Evolutionary conservation across 2,329 filamentous ascomycete genomes (phyloP).

Genomic region (Mariannaea sp.): DNA sequence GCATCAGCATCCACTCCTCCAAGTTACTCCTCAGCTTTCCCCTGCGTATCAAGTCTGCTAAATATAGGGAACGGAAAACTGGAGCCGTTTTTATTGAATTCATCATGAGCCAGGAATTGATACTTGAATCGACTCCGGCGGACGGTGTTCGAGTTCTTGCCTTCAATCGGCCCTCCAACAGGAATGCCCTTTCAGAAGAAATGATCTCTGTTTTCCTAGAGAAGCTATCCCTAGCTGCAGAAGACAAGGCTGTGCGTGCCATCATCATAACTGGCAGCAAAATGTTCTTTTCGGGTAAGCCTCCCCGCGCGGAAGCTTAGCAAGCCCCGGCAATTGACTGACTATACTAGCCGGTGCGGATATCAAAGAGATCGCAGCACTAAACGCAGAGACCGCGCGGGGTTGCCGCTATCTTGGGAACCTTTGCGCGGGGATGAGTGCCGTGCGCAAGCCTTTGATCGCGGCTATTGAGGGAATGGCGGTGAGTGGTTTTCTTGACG

Average conservation of each 20-base stretch:
- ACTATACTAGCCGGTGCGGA: conserved; percentile 42
- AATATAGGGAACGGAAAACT: too few species aligned
- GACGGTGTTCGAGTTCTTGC: conserved; percentile 52
- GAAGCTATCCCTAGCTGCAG: conserved; percentile 32
- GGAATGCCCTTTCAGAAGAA: conserved; percentile 60
- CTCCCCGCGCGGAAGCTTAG: not conserved
- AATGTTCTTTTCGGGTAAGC: conserved; percentile 45
- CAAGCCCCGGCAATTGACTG: conserved; percentile 1
- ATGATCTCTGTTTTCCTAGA: conserved; percentile 53
- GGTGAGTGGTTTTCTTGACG: conserved; percentile 42
- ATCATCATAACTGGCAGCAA: conserved; percentile 47
- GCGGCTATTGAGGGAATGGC: conserved; percentile 57
- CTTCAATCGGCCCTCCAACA: conserved; percentile 59
- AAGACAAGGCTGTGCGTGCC: conserved; percentile 40
- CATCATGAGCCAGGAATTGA: conserved; percentile 26
- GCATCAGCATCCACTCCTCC: not conserved
- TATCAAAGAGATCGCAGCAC: conserved; percentile 43
- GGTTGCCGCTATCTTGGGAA: conserved; percentile 47
- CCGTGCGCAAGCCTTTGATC: conserved; percentile 52
- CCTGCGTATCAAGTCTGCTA: not conserved
- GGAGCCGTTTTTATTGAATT: not conserved
- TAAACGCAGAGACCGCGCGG: conserved; percentile 42
- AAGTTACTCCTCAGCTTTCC: not conserved
- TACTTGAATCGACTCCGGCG: conserved; percentile 36
- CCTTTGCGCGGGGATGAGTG: conserved; percentile 44